Conservation (phyloP, 495 filamentous ascomycete genomes). For the Hypoxylon fuscum region DNA sequence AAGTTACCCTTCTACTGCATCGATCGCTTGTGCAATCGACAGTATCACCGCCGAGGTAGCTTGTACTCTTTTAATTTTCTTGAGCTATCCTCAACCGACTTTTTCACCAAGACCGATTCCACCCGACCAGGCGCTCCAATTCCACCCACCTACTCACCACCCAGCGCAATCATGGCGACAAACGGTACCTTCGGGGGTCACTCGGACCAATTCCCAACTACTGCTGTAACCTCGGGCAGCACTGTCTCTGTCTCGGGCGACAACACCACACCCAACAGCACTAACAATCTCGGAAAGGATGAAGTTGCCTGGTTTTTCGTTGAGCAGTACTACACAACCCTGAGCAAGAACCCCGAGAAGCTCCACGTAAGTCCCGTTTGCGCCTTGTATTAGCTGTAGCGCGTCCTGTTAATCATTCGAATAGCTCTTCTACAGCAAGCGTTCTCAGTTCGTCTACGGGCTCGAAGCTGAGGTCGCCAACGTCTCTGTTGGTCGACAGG, state of each 20-base stretch:
- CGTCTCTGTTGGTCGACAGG: slow-evolving; percentile 84
- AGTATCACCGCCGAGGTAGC: slow-evolving; percentile 17
- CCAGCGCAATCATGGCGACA: slow-evolving; percentile 57
- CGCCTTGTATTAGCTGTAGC: neutral
- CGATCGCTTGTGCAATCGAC: slow-evolving; percentile 15
- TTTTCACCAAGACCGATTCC: slow-evolving; percentile 17
- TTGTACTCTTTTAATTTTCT: slow-evolving; percentile 6
- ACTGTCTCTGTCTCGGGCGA: slow-evolving; percentile 26
- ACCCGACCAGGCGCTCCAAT: slow-evolving; percentile 33
- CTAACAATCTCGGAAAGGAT: slow-evolving; percentile 67
- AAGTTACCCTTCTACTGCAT: slow-evolving; percentile 15
- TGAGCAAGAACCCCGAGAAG: slow-evolving; percentile 93
- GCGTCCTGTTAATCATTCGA: slow-evolving; percentile 5
- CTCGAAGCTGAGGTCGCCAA: slow-evolving; percentile 86
- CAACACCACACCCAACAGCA: slow-evolving; percentile 22
- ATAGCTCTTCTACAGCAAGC: slow-evolving; percentile 83
- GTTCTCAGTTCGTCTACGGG: slow-evolving; percentile 83
- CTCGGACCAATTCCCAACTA: slow-evolving; percentile 49
- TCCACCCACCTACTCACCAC: slow-evolving; percentile 11
- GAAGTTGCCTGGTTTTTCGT: slow-evolving; percentile 99
- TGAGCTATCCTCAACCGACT: slow-evolving; percentile 13
- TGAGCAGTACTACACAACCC: slow-evolving; percentile 97
- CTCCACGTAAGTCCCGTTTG: slow-evolving; percentile 72
- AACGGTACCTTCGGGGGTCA: slow-evolving; percentile 56
- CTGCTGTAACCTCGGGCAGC: slow-evolving; percentile 30